Evolutionary conservation across 208 protist species (phyloP).

Genomic region (Wallacemonas collosoma): DNA sequence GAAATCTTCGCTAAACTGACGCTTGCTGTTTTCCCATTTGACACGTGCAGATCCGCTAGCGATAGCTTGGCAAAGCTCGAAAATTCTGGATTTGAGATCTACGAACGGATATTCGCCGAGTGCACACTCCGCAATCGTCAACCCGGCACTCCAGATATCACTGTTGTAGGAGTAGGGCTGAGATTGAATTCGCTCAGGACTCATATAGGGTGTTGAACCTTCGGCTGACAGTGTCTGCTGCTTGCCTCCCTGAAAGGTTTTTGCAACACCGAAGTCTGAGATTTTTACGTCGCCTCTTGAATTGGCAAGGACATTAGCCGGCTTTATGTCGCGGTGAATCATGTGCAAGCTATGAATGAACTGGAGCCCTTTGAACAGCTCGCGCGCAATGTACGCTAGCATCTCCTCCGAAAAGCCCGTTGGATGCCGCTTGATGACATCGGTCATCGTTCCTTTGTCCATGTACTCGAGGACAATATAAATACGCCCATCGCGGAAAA

Average conservation of each 20-base stretch:
- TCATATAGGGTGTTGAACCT: conserved; percentile 95
- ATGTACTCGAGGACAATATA: conserved; percentile 93
- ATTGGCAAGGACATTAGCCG: conserved; percentile 97
- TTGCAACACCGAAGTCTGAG: conserved; percentile 96
- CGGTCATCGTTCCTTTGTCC: conserved; percentile 87
- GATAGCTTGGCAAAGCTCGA: conserved; percentile 85
- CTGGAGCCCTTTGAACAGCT: conserved; percentile 83
- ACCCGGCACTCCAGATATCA: conserved; percentile 93
- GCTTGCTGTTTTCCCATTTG: conserved; percentile 54
- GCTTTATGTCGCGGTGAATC: conserved; percentile 97
- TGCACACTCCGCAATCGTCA: conserved; percentile 89
- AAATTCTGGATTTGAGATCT: conserved; percentile 70
- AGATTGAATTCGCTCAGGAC: conserved; percentile 90
- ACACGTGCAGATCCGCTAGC: conserved; percentile 59
- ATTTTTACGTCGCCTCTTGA: conserved; percentile 95
- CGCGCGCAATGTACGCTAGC: conserved; percentile 81
- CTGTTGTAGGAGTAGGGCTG: conserved; percentile 89
- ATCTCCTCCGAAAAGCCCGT: conserved; percentile 76
- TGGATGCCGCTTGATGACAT: conserved; percentile 75
- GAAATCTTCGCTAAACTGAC: conserved; percentile 64
- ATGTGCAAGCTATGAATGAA: conserved; percentile 87
- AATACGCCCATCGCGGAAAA: conserved; percentile 85
- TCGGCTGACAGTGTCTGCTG: conserved; percentile 84
- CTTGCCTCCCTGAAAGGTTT: conserved; percentile 76
- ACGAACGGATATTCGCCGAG: conserved; percentile 87